phyloP scores from a whole-genome alignment of 2,329 filamentous ascomycete genomes.

The Colletotrichum orchidophilum region DNA sequence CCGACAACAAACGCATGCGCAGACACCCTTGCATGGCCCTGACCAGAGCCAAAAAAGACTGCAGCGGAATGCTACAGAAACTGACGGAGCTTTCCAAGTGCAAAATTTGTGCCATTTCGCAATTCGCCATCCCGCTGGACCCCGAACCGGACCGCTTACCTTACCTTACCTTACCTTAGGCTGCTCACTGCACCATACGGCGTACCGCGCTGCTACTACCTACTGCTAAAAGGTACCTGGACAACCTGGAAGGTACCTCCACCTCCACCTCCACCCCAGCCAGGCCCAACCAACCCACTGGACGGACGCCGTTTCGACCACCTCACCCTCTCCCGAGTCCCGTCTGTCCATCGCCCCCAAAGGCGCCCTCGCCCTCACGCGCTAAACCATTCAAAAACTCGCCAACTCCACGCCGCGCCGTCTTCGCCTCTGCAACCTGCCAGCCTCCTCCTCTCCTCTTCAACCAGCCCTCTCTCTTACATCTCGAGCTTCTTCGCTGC shows the following conservation, averaged over 20 bases:
- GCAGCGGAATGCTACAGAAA: slow-evolving; percentile 19
- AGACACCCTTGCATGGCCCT: not conserved
- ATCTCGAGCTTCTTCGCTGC: not conserved
- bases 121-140: slow-evolving; percentile 30
- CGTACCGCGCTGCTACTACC: not conserved
- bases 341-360: not conserved
- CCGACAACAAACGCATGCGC: not conserved
- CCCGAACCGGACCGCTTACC: slow-evolving; percentile 8
- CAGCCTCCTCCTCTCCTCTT: not conserved
- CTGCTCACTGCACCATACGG: no score
- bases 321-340: slow-evolving; percentile 25
- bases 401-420: slow-evolving; percentile 21
- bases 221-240: not conserved
- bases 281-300: not conserved
- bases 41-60: not conserved
- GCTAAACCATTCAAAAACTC: slow-evolving; percentile 30
- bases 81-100: not conserved
- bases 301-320: slow-evolving; percentile 28
- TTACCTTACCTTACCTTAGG: no score
- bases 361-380: slow-evolving; percentile 8
- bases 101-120: slow-evolving; percentile 15
- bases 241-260: slow-evolving; percentile 1
- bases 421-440: slow-evolving; percentile 14
- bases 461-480: not conserved
- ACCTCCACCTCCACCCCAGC: slow-evolving; percentile 21